Conservation (phyloP, 2,329 filamentous ascomycete genomes). For the Cladosporium phlei region DNA sequence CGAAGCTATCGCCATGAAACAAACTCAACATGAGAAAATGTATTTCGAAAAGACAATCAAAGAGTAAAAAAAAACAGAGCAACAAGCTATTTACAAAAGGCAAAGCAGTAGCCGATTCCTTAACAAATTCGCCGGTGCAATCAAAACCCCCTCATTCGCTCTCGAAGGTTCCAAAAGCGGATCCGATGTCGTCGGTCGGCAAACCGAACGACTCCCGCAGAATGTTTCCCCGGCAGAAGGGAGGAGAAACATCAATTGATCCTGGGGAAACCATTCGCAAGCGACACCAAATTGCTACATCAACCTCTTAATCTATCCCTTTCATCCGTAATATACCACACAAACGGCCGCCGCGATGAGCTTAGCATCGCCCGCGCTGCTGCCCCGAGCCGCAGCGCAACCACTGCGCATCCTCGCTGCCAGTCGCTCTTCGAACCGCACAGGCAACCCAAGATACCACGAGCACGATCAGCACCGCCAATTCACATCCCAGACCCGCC, state of each 20-base stretch:
- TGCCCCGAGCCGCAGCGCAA: constrained; percentile 31
- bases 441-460: constrained; percentile 11
- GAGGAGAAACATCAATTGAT: too few species aligned
- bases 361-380: constrained; percentile 30
- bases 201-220: constrained; percentile 5
- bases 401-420: constrained; percentile 32
- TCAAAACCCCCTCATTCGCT: constrained; percentile 9
- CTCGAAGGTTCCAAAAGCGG: constrained; percentile 10
- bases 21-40: too few species aligned
- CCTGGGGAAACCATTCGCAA: neutral
- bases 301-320: neutral
- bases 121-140: too few species aligned
- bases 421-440: constrained; percentile 19
- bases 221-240: constrained; percentile 7
- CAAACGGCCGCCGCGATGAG: constrained; percentile 27
- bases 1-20: too few species aligned
- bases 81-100: too few species aligned
- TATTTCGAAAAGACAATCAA: too few species aligned
- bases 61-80: too few species aligned
- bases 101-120: too few species aligned
- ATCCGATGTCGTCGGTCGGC: constrained; percentile 5
- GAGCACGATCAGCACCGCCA: constrained; percentile 14
- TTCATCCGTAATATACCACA: constrained; percentile 2
- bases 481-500: constrained; percentile 15
- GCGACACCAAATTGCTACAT: too few species aligned